Percentiles rank a stretch among this genome's conserved stretches.
These are phyloP conservation scores for Castanea crenata DNA, from an alignment of 306 rosid genomes.

Conservation along the genomic window DNA sequence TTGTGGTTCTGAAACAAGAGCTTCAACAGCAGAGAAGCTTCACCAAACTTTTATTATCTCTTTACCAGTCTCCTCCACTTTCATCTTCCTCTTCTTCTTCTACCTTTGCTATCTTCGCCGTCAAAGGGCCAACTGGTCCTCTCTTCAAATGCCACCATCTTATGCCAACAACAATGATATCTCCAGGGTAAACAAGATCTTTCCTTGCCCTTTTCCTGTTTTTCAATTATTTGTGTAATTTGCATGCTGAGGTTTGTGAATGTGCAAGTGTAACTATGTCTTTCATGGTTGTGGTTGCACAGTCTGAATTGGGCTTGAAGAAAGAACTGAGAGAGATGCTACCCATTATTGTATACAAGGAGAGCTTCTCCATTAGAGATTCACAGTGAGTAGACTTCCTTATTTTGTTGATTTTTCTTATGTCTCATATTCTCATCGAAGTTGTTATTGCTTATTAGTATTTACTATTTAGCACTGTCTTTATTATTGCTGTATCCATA, in stretches of 20 bases:
- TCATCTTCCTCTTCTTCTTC: conserved; percentile 62
- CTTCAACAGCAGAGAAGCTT: conserved; percentile 38
- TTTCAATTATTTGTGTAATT: not conserved
- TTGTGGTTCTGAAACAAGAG: conserved; percentile 21
- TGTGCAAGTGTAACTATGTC: not conserved
- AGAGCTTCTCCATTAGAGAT: conserved; percentile 79
- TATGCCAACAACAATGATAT: conserved; percentile 3
- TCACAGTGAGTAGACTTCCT: conserved; percentile 58
- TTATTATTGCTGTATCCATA: not conserved
- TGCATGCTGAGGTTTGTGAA: not conserved
- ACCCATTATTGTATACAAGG: conserved; percentile 66
- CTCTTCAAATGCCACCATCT: conserved; percentile 47
- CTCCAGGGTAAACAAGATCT: conserved; percentile 36
- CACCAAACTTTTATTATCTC: conserved; percentile 67
- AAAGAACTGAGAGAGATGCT: conserved; percentile 85
- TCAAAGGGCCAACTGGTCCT: conserved; percentile 56
- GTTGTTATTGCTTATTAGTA: too few relatives aligned
- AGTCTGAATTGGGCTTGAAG: conserved; percentile 60
- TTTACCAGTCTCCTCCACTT: conserved; percentile 59
- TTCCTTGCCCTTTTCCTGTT: not conserved
- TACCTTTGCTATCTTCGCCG: conserved; percentile 78
- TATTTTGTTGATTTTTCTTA: not conserved
- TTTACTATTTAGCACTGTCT: too few relatives aligned
- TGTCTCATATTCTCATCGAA: not conserved
- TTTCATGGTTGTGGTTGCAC: conserved; percentile 7